Percentiles rank a stretch among this genome's conserved stretches.
These are phyloP conservation scores for Kappamyces sp. DNA, from an alignment of 192 early-diverging fungal species.

Conservation along the genomic window DNA sequence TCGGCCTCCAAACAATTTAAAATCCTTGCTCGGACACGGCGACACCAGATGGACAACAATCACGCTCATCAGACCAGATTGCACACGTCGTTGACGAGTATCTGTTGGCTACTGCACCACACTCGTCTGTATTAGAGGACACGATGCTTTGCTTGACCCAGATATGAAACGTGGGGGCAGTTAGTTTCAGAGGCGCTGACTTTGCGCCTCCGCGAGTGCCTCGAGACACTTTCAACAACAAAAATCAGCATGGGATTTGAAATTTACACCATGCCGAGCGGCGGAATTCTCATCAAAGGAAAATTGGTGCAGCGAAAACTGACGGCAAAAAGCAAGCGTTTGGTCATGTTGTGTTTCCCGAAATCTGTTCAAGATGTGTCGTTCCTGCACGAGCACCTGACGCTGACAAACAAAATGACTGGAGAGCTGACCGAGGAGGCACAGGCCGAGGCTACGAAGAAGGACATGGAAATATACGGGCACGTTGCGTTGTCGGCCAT, in stretches of 20 bases:
- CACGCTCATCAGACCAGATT: too few relatives aligned
- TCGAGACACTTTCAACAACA: too few relatives aligned
- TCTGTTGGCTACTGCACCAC: too few relatives aligned
- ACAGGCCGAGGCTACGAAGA: slow-evolving; percentile 8
- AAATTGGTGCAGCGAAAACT: slow-evolving; percentile 12
- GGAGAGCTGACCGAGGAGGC: background rate
- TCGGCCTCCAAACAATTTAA: too few relatives aligned
- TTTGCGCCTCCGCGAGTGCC: too few relatives aligned
- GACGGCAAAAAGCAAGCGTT: slow-evolving; percentile 7
- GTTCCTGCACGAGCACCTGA: background rate
- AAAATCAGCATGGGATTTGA: slow-evolving; percentile 14
- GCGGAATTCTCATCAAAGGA: slow-evolving; percentile 12
- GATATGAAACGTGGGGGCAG: too few relatives aligned
- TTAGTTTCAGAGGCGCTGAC: too few relatives aligned
- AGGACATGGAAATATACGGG: slow-evolving; percentile 25
- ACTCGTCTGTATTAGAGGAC: too few relatives aligned
- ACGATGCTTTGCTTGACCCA: too few relatives aligned
- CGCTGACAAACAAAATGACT: background rate
- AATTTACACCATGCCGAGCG: slow-evolving; percentile 8
- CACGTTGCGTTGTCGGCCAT: slow-evolving; percentile 26
- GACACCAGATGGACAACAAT: too few relatives aligned
- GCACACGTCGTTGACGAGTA: too few relatives aligned
- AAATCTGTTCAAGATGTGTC: slow-evolving; percentile 2
- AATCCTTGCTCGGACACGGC: too few relatives aligned
- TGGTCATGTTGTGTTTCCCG: slow-evolving; percentile 12